A percentile compares a stretch with the other conserved stretches of the same genome.
These are phyloP conservation scores for Cytospora schulzeri DNA, from an alignment of 2,329 filamentous ascomycete species.

Conservation along the genomic window DNA sequence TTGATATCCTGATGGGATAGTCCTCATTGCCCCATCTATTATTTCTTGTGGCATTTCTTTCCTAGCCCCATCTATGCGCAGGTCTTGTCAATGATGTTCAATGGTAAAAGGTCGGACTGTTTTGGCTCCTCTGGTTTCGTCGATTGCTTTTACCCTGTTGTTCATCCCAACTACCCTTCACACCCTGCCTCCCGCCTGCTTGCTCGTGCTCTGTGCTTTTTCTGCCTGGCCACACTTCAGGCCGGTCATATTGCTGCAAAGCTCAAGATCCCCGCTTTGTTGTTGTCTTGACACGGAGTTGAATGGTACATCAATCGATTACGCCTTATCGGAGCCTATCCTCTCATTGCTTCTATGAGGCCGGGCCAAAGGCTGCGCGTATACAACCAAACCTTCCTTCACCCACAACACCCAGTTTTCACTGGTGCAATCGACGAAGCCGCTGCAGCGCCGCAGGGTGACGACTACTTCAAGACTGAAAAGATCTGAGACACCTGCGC, in stretches of 20 bases:
- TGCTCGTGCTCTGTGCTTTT: conserved; percentile 5
- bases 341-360: conserved; percentile 47
- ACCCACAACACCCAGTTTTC: conserved; percentile 1
- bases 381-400: conserved; percentile 35
- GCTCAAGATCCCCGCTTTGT: conserved; percentile 28
- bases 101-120: conserved; percentile 53
- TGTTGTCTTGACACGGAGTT: conserved; percentile 17
- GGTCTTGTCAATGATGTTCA: conserved; percentile 46
- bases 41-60: background rate
- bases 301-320: conserved; percentile 28
- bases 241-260: conserved; percentile 25
- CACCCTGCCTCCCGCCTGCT: conserved; percentile 28
- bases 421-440: conserved; percentile 43
- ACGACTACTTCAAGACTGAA: conserved; percentile 64
- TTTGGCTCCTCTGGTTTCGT: conserved; percentile 42
- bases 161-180: conserved; percentile 30
- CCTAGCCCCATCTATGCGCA: conserved; percentile 5
- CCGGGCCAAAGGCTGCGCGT: conserved; percentile 62
- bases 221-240: conserved; percentile 11
- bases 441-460: conserved; percentile 52
- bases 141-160: conserved; percentile 31
- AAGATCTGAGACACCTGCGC: conserved; percentile 67
- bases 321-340: conserved; percentile 57
- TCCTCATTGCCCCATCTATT: background rate
- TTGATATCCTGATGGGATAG: background rate